Evolutionary conservation across 108 stramenopile species (phyloP), one percentile per base, ranked within the genome.

Genomic region (Seminavis robusta): DNA sequence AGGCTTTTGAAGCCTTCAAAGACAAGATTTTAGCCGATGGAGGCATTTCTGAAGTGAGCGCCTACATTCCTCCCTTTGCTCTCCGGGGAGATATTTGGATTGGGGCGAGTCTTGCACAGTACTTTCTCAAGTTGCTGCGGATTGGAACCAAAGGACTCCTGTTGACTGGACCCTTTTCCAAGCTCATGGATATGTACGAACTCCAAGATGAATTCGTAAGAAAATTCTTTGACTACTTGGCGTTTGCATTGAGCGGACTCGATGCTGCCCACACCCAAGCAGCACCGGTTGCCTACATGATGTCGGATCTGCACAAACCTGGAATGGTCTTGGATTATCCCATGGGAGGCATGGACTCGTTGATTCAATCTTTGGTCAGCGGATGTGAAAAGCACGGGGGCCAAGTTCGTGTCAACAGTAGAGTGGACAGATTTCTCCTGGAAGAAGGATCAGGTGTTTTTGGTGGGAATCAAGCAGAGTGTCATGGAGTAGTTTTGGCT

Each of bases 261-360:
- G 80, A 84, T 43, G 92, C 92, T 6, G 82, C 83, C 1, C 81
- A 88, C 23, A 95, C 94, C 1, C 88, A 90, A 58, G 86, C 86
- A 7, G 94, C 94, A 0, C 81, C 92, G 4, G 82, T 95, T 41
- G 83, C 87, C n/a, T 95, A 95, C 62, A 95, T 87, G 71, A 79
- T 94, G 74, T 63, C 69, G n/a, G 94, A 93, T 56, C 65, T 95
- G 44, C 83, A 91, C 71, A 62, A 62, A 17, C 49, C 73, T 15
- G 85, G 73, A 4, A 84, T 85, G 0, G 79, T 87, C 0, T 41
- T 95, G 30, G 91, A 95, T 52, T 95, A 91, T 51, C 94, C 94
- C 7, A 69, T 53, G 58, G 89, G 89, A 24, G 94, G 94, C 21
- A 87, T 88, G 64, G 91, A 77, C 31, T 79, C 86, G 4, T 61